phyloP scores from a whole-genome alignment of 352 stramenopile species.

The Globisporangium yorkense region DNA sequence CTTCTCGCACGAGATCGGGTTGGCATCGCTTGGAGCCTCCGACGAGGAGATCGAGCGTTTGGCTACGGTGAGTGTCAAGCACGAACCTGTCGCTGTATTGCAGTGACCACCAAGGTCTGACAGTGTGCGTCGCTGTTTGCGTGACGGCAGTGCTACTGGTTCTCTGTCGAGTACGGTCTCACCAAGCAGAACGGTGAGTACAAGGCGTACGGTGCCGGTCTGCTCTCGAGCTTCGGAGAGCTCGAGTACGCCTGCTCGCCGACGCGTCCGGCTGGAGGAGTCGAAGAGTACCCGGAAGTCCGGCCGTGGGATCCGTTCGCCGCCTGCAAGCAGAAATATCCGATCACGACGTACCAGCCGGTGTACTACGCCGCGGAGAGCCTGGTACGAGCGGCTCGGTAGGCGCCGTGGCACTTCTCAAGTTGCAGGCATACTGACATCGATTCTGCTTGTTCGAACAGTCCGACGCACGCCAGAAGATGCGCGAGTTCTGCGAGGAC shows the following conservation, averaged over 20 bases:
- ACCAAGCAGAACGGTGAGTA: conserved; percentile 90
- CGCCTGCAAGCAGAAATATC: conserved; percentile 92
- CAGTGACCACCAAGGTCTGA: not conserved
- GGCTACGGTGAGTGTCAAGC: conserved; percentile 55
- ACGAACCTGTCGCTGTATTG: too few species aligned
- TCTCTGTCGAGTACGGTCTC: conserved; percentile 97
- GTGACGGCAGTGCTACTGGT: conserved; percentile 92
- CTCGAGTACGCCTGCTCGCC: conserved; percentile 93
- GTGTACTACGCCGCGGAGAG: conserved; percentile 96
- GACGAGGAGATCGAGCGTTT: conserved; percentile 95
- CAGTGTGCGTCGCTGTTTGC: not conserved
- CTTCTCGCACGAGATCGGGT: conserved; percentile 95
- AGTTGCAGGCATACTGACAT: not conserved
- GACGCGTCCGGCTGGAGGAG: conserved; percentile 45
- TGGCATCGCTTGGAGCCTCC: conserved; percentile 93
- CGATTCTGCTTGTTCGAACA: conserved; percentile 8
- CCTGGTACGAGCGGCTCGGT: conserved; percentile 44
- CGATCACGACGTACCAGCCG: conserved; percentile 97
- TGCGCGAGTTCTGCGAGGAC: conserved; percentile 94
- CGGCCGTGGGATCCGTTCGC: conserved; percentile 93
- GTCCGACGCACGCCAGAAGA: conserved; percentile 91
- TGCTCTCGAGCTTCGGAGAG: conserved; percentile 97
- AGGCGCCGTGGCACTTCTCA: not conserved
- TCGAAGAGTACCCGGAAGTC: conserved; percentile 78
- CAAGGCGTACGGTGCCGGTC: conserved; percentile 95